Percentiles rank a stretch among this genome's conserved stretches.
phyloP scores from a whole-genome alignment of 2,329 filamentous ascomycete genomes.

The Ascochyta fabae region DNA sequence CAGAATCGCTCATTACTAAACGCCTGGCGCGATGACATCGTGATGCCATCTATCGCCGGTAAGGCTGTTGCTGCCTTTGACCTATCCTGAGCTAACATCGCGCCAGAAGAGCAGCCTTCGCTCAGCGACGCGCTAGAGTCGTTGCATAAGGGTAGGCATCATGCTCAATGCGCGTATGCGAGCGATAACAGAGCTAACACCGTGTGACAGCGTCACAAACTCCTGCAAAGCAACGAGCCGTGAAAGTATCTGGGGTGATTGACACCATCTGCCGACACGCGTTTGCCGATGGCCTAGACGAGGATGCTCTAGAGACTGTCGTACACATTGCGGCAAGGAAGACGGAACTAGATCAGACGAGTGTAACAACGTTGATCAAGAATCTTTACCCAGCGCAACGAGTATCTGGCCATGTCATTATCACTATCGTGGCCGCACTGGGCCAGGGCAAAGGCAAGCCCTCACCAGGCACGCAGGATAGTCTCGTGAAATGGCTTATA shows the following conservation, averaged over 20 bases:
- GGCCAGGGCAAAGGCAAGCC: conserved; percentile 80
- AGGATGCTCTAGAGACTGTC: conserved; percentile 65
- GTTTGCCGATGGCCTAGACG: conserved; percentile 72
- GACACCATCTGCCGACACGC: conserved; percentile 68
- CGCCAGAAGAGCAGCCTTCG: conserved; percentile 37
- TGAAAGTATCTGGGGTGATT: conserved; percentile 68
- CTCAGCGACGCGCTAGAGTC: conserved; percentile 47
- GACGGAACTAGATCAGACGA: conserved; percentile 77
- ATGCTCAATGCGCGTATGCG: conserved; percentile 22
- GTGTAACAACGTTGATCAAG: conserved; percentile 70
- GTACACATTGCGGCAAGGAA: conserved; percentile 71
- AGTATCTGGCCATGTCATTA: conserved; percentile 66
- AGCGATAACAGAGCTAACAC: conserved; percentile 30
- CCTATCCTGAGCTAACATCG: conserved; percentile 30
- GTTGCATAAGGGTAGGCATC: conserved; percentile 43
- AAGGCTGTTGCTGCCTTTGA: conserved; percentile 19
- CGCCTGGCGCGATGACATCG: conserved; percentile 30
- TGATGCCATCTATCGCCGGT: conserved; percentile 44
- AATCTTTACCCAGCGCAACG: conserved; percentile 76
- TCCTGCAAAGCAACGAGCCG: conserved; percentile 69
- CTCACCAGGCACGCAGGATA: conserved; percentile 71
- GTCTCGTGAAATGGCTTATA: conserved; percentile 78
- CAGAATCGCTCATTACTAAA: conserved; percentile 18
- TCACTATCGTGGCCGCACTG: conserved; percentile 74
- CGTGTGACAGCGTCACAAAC: conserved; percentile 42